Evolutionary conservation across 106 monocot genomes (phyloP), one percentile per base, ranked within the genome.

Genomic region (Agapanthus africanus): DNA sequence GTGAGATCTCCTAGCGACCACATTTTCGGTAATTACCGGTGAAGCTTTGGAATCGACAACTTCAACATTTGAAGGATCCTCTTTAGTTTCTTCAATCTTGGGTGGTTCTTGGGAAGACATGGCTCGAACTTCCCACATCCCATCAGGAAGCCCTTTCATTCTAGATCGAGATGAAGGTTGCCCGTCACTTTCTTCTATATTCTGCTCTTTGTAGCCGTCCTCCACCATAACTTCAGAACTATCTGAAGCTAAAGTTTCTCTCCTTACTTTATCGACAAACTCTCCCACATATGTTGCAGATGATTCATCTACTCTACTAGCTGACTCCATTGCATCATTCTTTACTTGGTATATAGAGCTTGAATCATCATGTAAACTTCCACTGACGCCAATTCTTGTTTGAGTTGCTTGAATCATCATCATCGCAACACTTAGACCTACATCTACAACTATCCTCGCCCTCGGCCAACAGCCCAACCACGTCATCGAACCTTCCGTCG

Each of bases 81-180:
- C 74, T 27, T 78, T 69, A 23, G 38, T 16, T 59, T 73, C 73
- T 74, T 83, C 80, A 22, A 62, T 69, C 33, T 23, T 67, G 30
- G 44, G 60, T 54, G 67, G 73, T 35, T 70, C 78, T 47, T 79
- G 66, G 57, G 76, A 75, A 74, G 76, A 77, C 31, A 61, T 23
- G 22, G 65, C 71, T 32, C 54, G 67, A 27, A 81, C 60, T 74
- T 85, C 74, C 88, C 85, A 88, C 64, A 93, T 76, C 70, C 81
- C 84, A 76, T 85, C 88, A 30, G 88, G 69, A 32, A 90, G 90
- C 35, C 87, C 90, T 77, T 68, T 80, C 50, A 47, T 61, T 27
- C 72, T 73, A 69, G 64, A 70, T 28, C 59, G 42, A 46, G 73
- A 77, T 70, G 74, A 77, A 69, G 72, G 74, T 51, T 71, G 77